These are phyloP conservation scores for Oleoguttula mirabilis DNA, from an alignment of 495 filamentous ascomycete species.

Conservation along the genomic window DNA sequence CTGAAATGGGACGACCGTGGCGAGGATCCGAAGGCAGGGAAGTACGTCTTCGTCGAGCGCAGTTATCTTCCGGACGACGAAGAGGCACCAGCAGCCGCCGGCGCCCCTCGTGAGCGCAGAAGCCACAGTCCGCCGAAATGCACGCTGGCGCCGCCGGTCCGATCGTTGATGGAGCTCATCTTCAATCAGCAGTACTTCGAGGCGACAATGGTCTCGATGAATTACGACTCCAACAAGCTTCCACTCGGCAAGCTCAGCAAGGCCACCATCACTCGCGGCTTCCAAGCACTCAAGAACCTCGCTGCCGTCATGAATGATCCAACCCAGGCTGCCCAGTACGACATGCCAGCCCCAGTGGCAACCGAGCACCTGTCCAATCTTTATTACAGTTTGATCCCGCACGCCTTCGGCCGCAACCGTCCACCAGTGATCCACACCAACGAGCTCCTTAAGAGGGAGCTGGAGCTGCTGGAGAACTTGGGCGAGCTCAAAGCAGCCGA, in stretches of 20 bases:
- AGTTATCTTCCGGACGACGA: constrained; percentile 52
- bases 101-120: not conserved
- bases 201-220: constrained; percentile 52
- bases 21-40: constrained; percentile 45
- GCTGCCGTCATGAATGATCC: constrained; percentile 48
- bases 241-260: constrained; percentile 78
- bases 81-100: not conserved
- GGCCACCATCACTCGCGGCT: constrained; percentile 56
- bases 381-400: constrained; percentile 75
- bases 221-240: constrained; percentile 67
- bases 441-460: constrained; percentile 53
- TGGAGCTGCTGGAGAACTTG: constrained; percentile 63
- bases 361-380: constrained; percentile 56
- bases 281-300: constrained; percentile 59
- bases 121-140: constrained; percentile 7
- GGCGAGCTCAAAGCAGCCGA: constrained; percentile 74
- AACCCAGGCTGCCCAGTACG: constrained; percentile 34
- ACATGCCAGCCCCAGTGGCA: no score
- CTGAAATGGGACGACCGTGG: constrained; percentile 34
- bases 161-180: constrained; percentile 63
- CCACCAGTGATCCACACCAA: constrained; percentile 53
- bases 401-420: constrained; percentile 62
- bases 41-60: constrained; percentile 67
- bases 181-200: constrained; percentile 64
- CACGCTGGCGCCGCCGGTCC: constrained; percentile 30